Evolutionary conservation across 495 filamentous ascomycete genomes (phyloP).

Genomic region (Aspergillus avenaceus): DNA sequence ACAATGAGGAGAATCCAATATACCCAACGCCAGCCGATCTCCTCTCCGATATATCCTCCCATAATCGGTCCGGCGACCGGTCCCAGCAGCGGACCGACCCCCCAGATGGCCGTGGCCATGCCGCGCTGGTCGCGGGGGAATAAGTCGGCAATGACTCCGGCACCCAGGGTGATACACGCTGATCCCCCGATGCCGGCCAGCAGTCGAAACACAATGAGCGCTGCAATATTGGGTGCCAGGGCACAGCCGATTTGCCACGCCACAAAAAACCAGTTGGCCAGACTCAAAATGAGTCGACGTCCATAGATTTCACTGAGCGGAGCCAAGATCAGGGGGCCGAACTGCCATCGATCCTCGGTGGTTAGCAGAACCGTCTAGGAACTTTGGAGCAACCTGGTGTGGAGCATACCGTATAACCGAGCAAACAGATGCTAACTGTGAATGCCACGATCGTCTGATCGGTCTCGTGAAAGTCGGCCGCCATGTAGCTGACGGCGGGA

Average conservation of each 20-base stretch:
- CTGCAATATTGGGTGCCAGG: conserved; percentile 52
- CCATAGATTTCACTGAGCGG: conserved; percentile 43
- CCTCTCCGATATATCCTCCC: conserved; percentile 52
- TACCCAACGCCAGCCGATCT: conserved; percentile 56
- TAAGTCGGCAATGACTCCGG: conserved; percentile 58
- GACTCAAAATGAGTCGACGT: conserved; percentile 31
- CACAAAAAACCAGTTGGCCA: conserved; percentile 38
- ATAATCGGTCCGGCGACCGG: conserved; percentile 47
- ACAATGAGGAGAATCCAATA: conserved; percentile 57
- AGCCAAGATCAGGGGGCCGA: conserved; percentile 41
- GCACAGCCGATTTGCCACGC: conserved; percentile 68
- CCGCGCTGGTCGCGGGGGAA: conserved; percentile 54
- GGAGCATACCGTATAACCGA: conserved; percentile 53
- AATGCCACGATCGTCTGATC: conserved; percentile 46
- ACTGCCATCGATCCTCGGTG: conserved; percentile 4
- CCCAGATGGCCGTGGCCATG: conserved; percentile 54
- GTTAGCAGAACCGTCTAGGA: neutral
- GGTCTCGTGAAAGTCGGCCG: conserved; percentile 56
- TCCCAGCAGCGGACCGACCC: conserved; percentile 48
- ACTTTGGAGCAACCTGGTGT: neutral
- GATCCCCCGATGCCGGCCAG: conserved; percentile 60
- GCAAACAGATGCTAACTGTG: conserved; percentile 51
- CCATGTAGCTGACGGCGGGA: conserved; percentile 54
- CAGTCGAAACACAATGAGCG: conserved; percentile 62
- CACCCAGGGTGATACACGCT: conserved; percentile 36